phyloP scores from a whole-genome alignment of 2,329 filamentous ascomycete genomes.

The Sarocladiaceae sp. region DNA sequence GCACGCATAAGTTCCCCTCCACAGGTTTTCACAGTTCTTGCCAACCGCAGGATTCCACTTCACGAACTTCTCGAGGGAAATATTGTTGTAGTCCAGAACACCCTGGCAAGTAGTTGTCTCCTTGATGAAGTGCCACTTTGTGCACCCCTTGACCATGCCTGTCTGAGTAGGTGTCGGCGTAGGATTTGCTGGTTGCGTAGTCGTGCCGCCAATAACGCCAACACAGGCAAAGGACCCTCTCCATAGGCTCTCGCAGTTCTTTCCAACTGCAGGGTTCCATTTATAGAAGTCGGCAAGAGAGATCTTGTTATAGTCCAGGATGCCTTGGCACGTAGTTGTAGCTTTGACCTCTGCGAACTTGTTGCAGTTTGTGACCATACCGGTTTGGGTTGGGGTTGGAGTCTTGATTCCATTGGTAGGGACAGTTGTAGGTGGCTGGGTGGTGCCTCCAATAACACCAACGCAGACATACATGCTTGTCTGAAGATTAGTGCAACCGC shows the following conservation, averaged over 20 bases:
- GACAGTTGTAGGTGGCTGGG: neutral
- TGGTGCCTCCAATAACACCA: too few species aligned
- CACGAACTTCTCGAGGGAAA: neutral
- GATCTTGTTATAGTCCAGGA: slow-evolving; percentile 7
- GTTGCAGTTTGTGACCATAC: slow-evolving; percentile 17
- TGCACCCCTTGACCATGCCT: slow-evolving; percentile 15
- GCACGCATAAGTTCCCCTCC: neutral
- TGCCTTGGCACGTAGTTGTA: slow-evolving; percentile 11
- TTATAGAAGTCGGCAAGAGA: neutral
- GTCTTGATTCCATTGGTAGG: slow-evolving; percentile 14
- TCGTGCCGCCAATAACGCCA: neutral
- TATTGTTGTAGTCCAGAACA: slow-evolving; percentile 7
- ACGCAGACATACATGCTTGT: slow-evolving; percentile 7
- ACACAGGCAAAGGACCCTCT: neutral
- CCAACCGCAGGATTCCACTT: slow-evolving; percentile 4
- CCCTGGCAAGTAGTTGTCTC: slow-evolving; percentile 10
- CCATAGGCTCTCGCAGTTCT: neutral
- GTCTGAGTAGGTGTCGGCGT: slow-evolving; percentile 11
- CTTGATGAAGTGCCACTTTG: slow-evolving; percentile 14
- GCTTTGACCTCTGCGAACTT: slow-evolving; percentile 13
- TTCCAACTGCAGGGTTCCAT: neutral
- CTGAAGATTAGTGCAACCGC: slow-evolving; percentile 6
- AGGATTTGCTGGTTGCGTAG: neutral
- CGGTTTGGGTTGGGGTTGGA: slow-evolving; percentile 15
- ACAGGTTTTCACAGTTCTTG: neutral